phyloP scores from a whole-genome alignment of 805 yeast genomes.

The Lachancea meyersii region DNA sequence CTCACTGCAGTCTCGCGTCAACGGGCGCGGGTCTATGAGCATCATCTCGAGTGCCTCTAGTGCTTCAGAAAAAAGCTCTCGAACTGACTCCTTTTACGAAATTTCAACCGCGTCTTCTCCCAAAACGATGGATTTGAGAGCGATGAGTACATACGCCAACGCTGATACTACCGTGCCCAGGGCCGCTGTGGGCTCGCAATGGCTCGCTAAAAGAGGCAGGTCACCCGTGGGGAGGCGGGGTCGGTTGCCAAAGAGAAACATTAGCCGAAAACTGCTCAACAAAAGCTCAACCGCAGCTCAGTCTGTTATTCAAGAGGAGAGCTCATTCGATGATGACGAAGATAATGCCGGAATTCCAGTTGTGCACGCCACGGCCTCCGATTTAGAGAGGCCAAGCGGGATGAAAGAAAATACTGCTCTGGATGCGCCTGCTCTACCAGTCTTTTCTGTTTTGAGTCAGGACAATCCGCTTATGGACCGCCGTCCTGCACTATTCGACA shows the following conservation, averaged over 20 bases:
- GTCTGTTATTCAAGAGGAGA: slow-evolving; percentile 30
- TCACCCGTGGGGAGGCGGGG: slow-evolving; percentile 22
- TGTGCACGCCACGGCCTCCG: neutral
- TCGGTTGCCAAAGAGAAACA: slow-evolving; percentile 13
- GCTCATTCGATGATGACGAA: slow-evolving; percentile 21
- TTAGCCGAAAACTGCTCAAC: slow-evolving; percentile 20
- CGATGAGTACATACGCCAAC: slow-evolving; percentile 8
- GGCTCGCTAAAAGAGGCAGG: slow-evolving; percentile 21
- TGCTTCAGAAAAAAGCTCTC: slow-evolving; percentile 36
- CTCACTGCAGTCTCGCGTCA: slow-evolving; percentile 3
- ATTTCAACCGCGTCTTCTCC: slow-evolving; percentile 32
- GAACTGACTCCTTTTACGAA: slow-evolving; percentile 38
- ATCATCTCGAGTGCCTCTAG: slow-evolving; percentile 36
- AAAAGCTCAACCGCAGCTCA: slow-evolving; percentile 19
- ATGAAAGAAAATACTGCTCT: neutral
- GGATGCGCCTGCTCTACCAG: slow-evolving; percentile 8
- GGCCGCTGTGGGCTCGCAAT: slow-evolving; percentile 5
- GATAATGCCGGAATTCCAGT: slow-evolving; percentile 9
- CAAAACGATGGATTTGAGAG: slow-evolving; percentile 15
- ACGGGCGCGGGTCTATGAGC: slow-evolving; percentile 32
- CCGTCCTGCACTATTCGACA: slow-evolving; percentile 7
- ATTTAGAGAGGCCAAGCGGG: neutral
- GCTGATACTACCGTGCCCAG: slow-evolving; percentile 11
- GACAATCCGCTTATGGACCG: neutral
- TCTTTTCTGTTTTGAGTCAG: neutral